A percentile compares a stretch with the other conserved stretches of the same genome.
Conservation (phyloP, 805 yeast genomes). For the Sugiyamaella americana region DNA sequence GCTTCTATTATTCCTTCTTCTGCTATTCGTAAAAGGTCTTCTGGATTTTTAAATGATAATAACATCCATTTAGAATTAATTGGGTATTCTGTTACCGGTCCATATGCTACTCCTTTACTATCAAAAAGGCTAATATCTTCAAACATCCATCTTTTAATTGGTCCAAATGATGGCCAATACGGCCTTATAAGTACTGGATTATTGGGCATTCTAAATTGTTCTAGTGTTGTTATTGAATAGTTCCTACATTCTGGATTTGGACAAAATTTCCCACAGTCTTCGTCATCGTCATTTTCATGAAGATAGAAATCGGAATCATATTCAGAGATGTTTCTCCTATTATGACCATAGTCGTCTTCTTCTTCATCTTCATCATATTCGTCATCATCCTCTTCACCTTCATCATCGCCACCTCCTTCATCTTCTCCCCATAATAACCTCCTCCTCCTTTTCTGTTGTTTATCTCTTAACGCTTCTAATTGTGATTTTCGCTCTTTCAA, state of each 20-base stretch:
- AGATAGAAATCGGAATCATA: background rate
- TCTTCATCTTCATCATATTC: slow-evolving; percentile 3
- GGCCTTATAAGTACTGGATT: background rate
- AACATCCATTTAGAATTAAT: background rate
- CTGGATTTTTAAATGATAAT: background rate
- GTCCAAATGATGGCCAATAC: background rate
- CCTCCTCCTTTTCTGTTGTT: slow-evolving; percentile 8
- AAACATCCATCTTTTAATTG: background rate
- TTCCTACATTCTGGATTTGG: slow-evolving; percentile 9
- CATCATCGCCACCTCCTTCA: background rate
- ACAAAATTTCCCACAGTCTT: slow-evolving; percentile 3
- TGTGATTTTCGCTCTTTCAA: background rate
- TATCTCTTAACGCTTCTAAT: slow-evolving; percentile 1
- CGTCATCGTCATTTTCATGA: background rate
- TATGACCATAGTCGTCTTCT: slow-evolving; percentile 6
- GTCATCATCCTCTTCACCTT: background rate
- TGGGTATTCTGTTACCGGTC: background rate
- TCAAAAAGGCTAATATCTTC: background rate
- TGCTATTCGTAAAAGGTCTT: background rate
- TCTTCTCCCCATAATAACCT: slow-evolving; percentile 3
- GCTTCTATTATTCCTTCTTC: background rate
- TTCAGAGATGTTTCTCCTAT: background rate
- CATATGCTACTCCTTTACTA: background rate
- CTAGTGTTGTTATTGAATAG: slow-evolving; percentile 2
- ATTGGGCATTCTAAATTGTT: slow-evolving; percentile 6